A percentile compares a stretch with the other conserved stretches of the same genome.
Evolutionary conservation across 2,329 filamentous ascomycete genomes (phyloP).

Genomic region (Clarireedia sp.): DNA sequence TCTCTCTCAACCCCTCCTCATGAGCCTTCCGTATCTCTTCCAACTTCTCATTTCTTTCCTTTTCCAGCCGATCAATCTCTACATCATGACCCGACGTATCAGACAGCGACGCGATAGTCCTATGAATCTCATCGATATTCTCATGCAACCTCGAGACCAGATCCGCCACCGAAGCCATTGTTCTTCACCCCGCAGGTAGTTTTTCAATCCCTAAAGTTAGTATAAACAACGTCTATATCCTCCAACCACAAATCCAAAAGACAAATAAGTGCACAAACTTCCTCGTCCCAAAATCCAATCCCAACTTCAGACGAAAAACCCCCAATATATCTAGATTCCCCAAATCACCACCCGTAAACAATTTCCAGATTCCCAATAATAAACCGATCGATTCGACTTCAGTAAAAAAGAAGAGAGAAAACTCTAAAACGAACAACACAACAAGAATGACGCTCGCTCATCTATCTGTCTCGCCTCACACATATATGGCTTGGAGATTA

Average conservation of each 20-base stretch:
- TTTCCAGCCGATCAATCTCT: constrained; percentile 19
- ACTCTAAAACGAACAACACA: too few relatives aligned
- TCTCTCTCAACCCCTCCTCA: constrained; percentile 12
- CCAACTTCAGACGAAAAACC: too few relatives aligned
- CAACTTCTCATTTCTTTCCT: constrained; percentile 20
- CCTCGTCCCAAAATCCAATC: too few relatives aligned
- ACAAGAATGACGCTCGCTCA: neutral
- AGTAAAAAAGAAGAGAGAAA: too few relatives aligned
- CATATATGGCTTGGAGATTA: neutral
- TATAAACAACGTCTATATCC: neutral
- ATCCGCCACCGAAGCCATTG: constrained; percentile 15
- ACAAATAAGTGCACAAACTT: too few relatives aligned
- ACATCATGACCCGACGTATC: constrained; percentile 21
- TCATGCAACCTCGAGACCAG: constrained; percentile 22
- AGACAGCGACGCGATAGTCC: constrained; percentile 17
- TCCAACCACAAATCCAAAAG: too few relatives aligned
- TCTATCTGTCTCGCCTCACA: neutral
- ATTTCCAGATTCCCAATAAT: too few relatives aligned
- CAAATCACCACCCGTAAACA: too few relatives aligned
- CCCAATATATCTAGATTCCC: too few relatives aligned
- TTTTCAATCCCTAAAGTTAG: neutral
- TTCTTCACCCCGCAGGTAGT: neutral
- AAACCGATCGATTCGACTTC: too few relatives aligned
- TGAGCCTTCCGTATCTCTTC: constrained; percentile 16
- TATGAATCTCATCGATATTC: constrained; percentile 25